Evolutionary conservation across 116 monocot species (phyloP), one percentile per base, ranked within the genome.

Genomic region (Phalaenopsis hybrid): DNA sequence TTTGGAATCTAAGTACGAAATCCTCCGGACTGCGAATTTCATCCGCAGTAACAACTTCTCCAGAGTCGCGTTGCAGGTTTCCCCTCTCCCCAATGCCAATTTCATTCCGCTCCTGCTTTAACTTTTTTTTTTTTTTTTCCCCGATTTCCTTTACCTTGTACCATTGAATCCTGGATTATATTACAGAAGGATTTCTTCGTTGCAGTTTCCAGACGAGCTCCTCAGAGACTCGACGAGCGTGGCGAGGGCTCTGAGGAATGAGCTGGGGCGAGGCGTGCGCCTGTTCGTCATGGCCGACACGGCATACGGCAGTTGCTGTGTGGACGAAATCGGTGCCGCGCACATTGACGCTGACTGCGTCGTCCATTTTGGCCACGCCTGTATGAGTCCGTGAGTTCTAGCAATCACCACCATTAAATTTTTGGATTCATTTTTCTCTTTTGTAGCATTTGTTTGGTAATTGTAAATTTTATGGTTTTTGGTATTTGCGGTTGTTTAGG

Each of bases 261-360:
- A 93, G 86, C 89, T 95, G 0, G 92, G 89, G 12, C 77, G 75
- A 9, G 84, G 88, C 25, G 93, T 92, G 18, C 75, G 86, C 73
- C 57, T 98, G 57, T 98, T 84, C 81, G 95, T 95, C 57, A 92
- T 98, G 95, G 98, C 95, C 8, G 98, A 98, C 87, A 93, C 98
- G 20, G 87, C 92, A 9, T 98, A 95, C 55, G 95, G 93, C 3
- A 95, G 95, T 78, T 98, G 98, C 86, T 98, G 98, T 79, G 90
- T 95, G 18, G 98, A 98, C 76, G 98, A 98, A 88, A 80, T 98
- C 33, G 95, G 85, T 4, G 98, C 98, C 0, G 88, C 93, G 0
- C 95, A 95, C 61, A 90, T 95, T 12, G 92, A 86, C 34, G 98
- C 98, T 0, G 89, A 98, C 11, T 98, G 95, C 57, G 90, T 95